Base-by-base conservation (phyloP, 805 yeast species). In the Pichia californica region DNA sequence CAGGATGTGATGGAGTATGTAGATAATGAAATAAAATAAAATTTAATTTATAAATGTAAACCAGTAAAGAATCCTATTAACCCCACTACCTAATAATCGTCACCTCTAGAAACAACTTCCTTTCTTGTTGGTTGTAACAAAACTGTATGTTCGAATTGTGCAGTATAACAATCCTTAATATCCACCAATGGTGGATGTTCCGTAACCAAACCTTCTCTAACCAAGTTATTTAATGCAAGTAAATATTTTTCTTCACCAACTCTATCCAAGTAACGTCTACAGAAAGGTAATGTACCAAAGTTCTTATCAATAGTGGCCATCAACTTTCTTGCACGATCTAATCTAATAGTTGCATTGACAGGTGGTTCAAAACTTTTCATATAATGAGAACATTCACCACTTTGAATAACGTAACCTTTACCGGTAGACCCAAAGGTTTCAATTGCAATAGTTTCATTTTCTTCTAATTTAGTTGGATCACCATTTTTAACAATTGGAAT, bases 381-480 rank as follows among this genome's bases (percentile, higher is more conserved):
- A 59, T 93, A 93, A 67, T 93, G 99, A 13, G 97, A 88, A 56
- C 91, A 83, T 66, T 93, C 99, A 36, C 99, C 99, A 48, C 79
- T 83, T 7, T 79, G 69, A 38, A 81, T 68, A 29, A 93, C 98
- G 54, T 81, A 83, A 30, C 98, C 99, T 46, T 83, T 77, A 49
- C 99, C 99, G 2, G 99, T 93, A 35, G 96, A 77, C 11, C 99
- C 99, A 59, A 93, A 93, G 3, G 99, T 93, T 68, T 93, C 99
- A 58, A 93, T 91, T 48, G 99, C 99, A 71, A 87, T 91, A 2
- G 88, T 82, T 64, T 93, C 99, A 50, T 96, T 96, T 69, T 93
- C 99, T 64, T 93, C 99, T 96, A 93, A 91, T 73, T 91, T 91
- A 10, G 98, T 93, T 63, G 76, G 76, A 62, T 93, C 99, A 7